phyloP scores from a whole-genome alignment of 345 rosid species.

The Linum tenue region DNA sequence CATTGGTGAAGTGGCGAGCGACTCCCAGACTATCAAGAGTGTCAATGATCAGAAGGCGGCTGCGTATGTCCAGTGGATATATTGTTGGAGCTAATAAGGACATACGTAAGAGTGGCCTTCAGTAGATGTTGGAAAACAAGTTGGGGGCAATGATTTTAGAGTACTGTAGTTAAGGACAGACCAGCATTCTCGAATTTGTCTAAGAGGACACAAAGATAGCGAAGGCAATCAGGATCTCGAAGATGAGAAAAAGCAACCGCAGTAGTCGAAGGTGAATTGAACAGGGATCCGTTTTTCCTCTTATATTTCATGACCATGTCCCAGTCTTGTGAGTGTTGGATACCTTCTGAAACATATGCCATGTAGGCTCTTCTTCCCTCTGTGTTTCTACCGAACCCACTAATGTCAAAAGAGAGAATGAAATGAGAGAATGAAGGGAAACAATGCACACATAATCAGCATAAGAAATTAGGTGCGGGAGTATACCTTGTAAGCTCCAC shows the following conservation, averaged over 20 bases:
- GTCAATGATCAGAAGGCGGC: background rate
- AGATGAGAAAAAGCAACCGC: constrained; percentile 9
- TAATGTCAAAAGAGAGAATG: background rate
- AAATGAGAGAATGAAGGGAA: too few relatives aligned
- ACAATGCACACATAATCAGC: too few relatives aligned
- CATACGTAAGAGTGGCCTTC: background rate
- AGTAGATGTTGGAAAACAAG: background rate
- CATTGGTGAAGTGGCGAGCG: constrained; percentile 4
- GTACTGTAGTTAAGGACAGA: background rate
- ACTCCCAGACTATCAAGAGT: background rate
- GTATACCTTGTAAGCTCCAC: background rate
- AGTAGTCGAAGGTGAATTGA: constrained; percentile 8
- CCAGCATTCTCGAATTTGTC: background rate
- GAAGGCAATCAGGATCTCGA: constrained; percentile 4
- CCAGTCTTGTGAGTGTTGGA: constrained; percentile 1
- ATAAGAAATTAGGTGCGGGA: too few relatives aligned
- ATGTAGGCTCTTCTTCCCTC: background rate
- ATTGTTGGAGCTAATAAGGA: too few relatives aligned
- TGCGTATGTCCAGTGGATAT: background rate
- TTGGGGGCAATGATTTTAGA: background rate
- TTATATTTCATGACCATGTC: constrained; percentile 5
- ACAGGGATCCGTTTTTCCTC: too few relatives aligned
- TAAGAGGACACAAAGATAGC: constrained; percentile 3
- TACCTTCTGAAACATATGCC: constrained; percentile 10
- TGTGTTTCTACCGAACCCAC: background rate